Evolutionary conservation across 768 basidiomycete genomes (phyloP), one percentile per base, ranked within the genome.

Genomic region (Agrocybe chaxingu): DNA sequence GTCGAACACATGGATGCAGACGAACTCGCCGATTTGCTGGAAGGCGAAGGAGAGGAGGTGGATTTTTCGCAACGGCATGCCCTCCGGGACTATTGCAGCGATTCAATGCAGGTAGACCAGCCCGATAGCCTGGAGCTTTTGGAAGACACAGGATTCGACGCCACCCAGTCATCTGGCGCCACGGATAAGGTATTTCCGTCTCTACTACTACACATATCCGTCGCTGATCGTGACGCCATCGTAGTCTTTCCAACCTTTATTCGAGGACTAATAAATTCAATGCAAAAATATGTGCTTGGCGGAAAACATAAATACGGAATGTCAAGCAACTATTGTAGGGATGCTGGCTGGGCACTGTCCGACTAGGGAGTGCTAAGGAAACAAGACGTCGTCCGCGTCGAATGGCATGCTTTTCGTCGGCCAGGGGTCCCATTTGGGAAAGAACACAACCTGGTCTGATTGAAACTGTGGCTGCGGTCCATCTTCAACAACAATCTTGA

Each of bases 1-100:
- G 71, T 85, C 18, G 86, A 88, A 58, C 61, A 74, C 52, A 87
- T 90, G 87, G 70, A 74, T 51, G 73, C 66, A 4, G 75, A 80
- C 18, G 86, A 89, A 61, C 65, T 89, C 33, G 73, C 69, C 16
- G 80, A 76, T 19, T 73, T 86, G 71, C 64, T 85, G 13, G 80
- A 81, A 47, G 82, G 72, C 24, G 81, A 83, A 2, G 82, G 76
- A 8, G 79, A 80, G 52, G 84, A 85, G 57, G 77, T 78, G 3
- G 68, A 66, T 16, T 73, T 71, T 50, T 69, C 68, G 46, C 52
- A 52, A 40, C 46, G 24, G 30, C 39, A 61, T 45, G n/a, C 35
- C 31, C 24, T 42, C n/a, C 12, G 30, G 18, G 13, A 38, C 24
- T n/a, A 2, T 37, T 29, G 10, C n/a, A 53, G 49, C 19, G 57